phyloP scores from a whole-genome alignment of 306 rosid species.

The Benincasa hispida region DNA sequence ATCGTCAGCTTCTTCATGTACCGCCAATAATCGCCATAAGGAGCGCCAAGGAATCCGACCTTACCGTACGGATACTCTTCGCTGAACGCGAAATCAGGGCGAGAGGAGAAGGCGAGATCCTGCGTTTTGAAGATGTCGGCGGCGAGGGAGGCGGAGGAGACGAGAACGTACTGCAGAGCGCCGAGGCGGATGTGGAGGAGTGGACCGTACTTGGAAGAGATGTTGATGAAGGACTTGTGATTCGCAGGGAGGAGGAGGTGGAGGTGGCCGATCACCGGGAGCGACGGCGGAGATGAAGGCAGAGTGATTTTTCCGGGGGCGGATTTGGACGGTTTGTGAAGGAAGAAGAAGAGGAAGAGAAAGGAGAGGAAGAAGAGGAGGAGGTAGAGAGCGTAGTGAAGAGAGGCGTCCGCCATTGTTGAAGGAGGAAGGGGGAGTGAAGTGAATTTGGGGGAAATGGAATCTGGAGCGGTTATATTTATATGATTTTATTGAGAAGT shows the following conservation, averaged over 20 bases:
- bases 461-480: background rate
- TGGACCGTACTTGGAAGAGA: constrained; percentile 27
- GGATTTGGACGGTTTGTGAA: background rate
- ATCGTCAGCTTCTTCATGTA: constrained; percentile 62
- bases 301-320: background rate
- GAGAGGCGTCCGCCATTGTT: background rate
- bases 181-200: constrained; percentile 26
- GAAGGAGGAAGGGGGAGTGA: background rate
- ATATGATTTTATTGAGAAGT: background rate
- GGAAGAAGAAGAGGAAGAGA: background rate
- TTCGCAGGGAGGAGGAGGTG: constrained; percentile 13
- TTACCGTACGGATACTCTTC: constrained; percentile 54
- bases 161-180: constrained; percentile 31
- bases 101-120: constrained; percentile 37
- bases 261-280: constrained; percentile 15
- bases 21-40: constrained; percentile 67
- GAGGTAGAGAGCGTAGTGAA: background rate
- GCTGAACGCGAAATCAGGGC: constrained; percentile 31
- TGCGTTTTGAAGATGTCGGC: constrained; percentile 46
- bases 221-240: constrained; percentile 14
- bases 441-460: background rate
- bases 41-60: constrained; percentile 40
- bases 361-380: background rate
- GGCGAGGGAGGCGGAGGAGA: constrained; percentile 55
- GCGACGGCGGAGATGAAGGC: constrained; percentile 4